These are phyloP conservation scores for Juncus inflexus DNA, from an alignment of 176 grass and related monocot species.

Conservation along the genomic window DNA sequence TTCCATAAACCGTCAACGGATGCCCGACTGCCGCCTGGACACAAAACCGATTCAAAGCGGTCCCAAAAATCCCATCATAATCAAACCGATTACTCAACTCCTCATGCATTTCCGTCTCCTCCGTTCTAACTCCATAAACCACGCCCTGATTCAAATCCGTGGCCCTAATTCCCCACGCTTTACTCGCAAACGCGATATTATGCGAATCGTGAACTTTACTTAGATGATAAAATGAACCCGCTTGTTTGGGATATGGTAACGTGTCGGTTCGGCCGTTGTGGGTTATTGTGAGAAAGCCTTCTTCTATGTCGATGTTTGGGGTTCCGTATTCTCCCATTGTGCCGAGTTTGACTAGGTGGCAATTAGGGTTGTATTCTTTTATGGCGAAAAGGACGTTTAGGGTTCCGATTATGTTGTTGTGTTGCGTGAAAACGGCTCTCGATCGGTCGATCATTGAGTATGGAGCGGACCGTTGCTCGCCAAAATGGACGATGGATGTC, in stretches of 20 bases:
- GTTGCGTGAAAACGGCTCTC: conserved; percentile 81
- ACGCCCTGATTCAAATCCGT: conserved; percentile 97
- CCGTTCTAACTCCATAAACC: conserved; percentile 75
- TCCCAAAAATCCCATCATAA: conserved; percentile 88
- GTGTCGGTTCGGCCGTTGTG: conserved; percentile 95
- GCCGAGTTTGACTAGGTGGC: conserved; percentile 88
- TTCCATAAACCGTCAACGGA: conserved; percentile 92
- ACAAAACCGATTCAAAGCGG: conserved; percentile 96
- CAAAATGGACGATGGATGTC: conserved; percentile 84
- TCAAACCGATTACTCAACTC: conserved; percentile 93
- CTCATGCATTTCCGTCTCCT: conserved; percentile 93
- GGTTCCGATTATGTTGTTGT: conserved; percentile 95
- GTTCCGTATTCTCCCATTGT: conserved; percentile 99
- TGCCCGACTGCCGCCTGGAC: conserved; percentile 92
- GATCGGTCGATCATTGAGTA: conserved; percentile 97
- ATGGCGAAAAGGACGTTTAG: conserved; percentile 94
- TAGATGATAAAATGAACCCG: conserved; percentile 90
- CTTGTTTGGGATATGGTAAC: conserved; percentile 93
- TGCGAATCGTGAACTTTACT: conserved; percentile 97
- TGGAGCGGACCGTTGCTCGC: conserved; percentile 87
- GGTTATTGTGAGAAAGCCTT: conserved; percentile 81
- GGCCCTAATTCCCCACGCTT: conserved; percentile 88
- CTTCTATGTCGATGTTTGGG: conserved; percentile 96
- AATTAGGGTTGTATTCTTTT: conserved; percentile 74
- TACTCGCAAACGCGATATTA: conserved; percentile 96